A percentile compares a stretch with the other conserved stretches of the same genome.
Conservation (phyloP, 148 eudicot species). For the Rhododendron mucronatum region DNA sequence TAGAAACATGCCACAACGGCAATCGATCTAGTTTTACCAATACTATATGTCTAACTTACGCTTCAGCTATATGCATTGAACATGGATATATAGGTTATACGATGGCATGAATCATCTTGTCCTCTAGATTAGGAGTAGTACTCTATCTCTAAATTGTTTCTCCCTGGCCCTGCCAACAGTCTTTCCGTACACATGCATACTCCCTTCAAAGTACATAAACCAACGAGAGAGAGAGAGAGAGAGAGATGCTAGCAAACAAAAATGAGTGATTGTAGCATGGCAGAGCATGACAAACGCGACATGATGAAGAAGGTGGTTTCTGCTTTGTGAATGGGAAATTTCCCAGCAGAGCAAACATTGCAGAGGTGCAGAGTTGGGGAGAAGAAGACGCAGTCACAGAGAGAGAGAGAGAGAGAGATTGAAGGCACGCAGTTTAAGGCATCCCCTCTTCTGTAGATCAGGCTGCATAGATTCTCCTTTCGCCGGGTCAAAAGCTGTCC, state of each 20-base stretch:
- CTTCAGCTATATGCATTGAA: too few species aligned
- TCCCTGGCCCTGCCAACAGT: background rate
- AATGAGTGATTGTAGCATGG: background rate
- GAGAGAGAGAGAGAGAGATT: background rate
- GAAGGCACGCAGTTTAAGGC: background rate
- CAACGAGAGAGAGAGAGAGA: background rate
- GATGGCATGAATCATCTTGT: too few species aligned
- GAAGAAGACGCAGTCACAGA: background rate
- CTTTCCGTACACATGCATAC: background rate
- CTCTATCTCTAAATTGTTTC: too few species aligned
- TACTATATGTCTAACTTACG: too few species aligned
- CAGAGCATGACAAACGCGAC: background rate
- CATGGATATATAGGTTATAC: too few species aligned
- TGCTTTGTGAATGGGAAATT: background rate
- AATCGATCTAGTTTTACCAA: too few species aligned
- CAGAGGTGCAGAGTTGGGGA: background rate
- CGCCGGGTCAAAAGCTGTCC: background rate
- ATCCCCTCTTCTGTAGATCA: background rate
- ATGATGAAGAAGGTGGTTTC: background rate
- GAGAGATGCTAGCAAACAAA: background rate
- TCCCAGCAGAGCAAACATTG: background rate
- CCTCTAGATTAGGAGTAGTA: too few species aligned
- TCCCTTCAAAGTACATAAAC: background rate
- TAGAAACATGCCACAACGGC: too few species aligned
- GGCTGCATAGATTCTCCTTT: background rate